These are phyloP conservation scores for Phytophthora pistaciae DNA, from an alignment of 352 stramenopile genomes.

Conservation along the genomic window DNA sequence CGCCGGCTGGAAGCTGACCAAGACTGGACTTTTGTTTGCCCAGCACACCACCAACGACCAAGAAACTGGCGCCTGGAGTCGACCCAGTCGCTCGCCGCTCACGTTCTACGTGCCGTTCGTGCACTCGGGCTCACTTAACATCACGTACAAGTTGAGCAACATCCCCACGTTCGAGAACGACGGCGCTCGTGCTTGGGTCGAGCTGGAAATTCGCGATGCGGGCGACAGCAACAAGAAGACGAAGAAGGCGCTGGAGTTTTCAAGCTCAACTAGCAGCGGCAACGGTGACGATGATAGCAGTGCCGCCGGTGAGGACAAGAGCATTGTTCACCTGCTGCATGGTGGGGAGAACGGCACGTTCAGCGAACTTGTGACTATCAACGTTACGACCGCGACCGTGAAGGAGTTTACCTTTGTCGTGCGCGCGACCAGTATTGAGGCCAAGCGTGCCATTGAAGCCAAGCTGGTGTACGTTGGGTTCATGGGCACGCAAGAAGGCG, in stretches of 20 bases:
- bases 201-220: slow-evolving; percentile 60
- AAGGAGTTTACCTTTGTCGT: slow-evolving; percentile 74
- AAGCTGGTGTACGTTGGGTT: slow-evolving; percentile 67
- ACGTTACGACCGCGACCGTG: slow-evolving; percentile 47
- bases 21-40: slow-evolving; percentile 61
- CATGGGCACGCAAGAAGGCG: slow-evolving; percentile 57
- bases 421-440: slow-evolving; percentile 53
- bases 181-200: slow-evolving; percentile 73
- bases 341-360: slow-evolving; percentile 76
- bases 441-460: slow-evolving; percentile 54
- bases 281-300: slow-evolving; percentile 19
- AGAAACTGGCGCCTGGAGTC: slow-evolving; percentile 31
- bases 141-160: slow-evolving; percentile 73
- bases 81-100: slow-evolving; percentile 50
- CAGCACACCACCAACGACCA: slow-evolving; percentile 37
- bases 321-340: slow-evolving; percentile 63
- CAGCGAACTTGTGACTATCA: slow-evolving; percentile 60
- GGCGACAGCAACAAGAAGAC: slow-evolving; percentile 20
- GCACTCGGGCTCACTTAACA: slow-evolving; percentile 62
- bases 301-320: slow-evolving; percentile 24
- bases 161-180: slow-evolving; percentile 72
- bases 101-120: slow-evolving; percentile 65
- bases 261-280: slow-evolving; percentile 15
- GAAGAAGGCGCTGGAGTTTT: slow-evolving; percentile 22
- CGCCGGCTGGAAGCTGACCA: slow-evolving; percentile 74